Base-by-base conservation (phyloP, 441 rosid genomes). In the Erodium trifolium region DNA sequence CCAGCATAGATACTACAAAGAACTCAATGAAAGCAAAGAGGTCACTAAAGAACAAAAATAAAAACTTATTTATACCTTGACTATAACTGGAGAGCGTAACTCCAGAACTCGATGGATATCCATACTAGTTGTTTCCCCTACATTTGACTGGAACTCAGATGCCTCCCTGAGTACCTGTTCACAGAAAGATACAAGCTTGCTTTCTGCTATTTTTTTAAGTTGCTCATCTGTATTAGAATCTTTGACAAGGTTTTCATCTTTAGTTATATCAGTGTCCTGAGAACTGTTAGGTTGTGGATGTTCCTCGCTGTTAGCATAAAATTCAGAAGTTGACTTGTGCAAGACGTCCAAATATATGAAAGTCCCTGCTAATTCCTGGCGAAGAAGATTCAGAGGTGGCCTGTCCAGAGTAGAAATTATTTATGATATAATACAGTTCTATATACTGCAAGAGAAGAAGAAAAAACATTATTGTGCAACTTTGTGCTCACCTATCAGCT, bases 281-380 rank as follows among this genome's bases (percentile, higher is more conserved):
- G 82, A 69, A 67, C 67, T 77, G 73, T 68, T 73, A 41, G 76
- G 69, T 70, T 79, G 81, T 37, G 65, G 57, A 45, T 66, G 73
- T 70, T 82, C 80, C 73, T 78, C 78, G 16, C 66, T 67, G 43
- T 65, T 72, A 72, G 18, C 65, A 67, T 66, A 47, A 67, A 70
- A 57, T 75, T 76, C 85, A 55, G 87, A 84, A 67, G 95, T 92
- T 57, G 93, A 80, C 78, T 90, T 95, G 73, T 90, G 98, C 70
- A 95, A 85, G 72, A 95, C 86, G 70, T 90, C 98, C 66, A 92
- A 79, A 86, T 92, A 95, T 74, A 95, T 84, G 77, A 78, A 78
- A 23, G 97, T 87, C 77, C 95, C 99, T 43, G 88, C 84, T 59
- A 90, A 79, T 82, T 95, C 99, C 84, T 95, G 98, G 51, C 97